A percentile compares a stretch with the other conserved stretches of the same genome.
phyloP scores from a whole-genome alignment of 1,284 basidiomycete genomes.

The Irpex rosettiformis region DNA sequence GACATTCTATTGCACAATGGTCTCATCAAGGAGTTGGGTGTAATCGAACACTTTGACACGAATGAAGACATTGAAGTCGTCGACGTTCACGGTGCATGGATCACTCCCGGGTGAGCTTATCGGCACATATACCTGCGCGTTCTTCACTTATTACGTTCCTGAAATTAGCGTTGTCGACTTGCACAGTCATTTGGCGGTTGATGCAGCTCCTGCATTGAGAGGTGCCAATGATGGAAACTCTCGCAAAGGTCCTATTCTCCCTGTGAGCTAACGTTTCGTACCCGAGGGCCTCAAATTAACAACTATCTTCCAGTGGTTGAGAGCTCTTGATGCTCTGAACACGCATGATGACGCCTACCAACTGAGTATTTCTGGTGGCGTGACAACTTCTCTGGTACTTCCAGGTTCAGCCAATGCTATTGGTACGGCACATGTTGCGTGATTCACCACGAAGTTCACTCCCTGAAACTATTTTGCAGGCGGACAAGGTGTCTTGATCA shows the following conservation, averaged over 20 bases:
- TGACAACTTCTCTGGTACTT: constrained; percentile 44
- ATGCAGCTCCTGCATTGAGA: constrained; percentile 19
- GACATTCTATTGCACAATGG: constrained; percentile 56
- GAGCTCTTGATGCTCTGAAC: constrained; percentile 44
- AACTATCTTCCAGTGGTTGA: constrained; percentile 32
- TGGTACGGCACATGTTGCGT: constrained; percentile 28
- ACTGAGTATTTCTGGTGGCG: constrained; percentile 42
- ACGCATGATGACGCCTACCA: constrained; percentile 35
- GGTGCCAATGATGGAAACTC: constrained; percentile 36
- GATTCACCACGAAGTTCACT: neutral
- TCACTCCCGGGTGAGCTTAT: constrained; percentile 22
- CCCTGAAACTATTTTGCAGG: constrained; percentile 13
- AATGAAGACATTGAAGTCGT: constrained; percentile 14
- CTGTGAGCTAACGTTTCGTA: constrained; percentile 24
- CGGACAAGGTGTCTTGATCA: constrained; percentile 42
- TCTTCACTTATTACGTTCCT: neutral
- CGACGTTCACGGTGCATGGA: constrained; percentile 24
- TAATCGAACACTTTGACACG: constrained; percentile 21
- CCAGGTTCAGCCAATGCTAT: constrained; percentile 48
- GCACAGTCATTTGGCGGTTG: constrained; percentile 26
- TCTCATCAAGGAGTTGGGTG: constrained; percentile 49
- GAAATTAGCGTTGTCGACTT: constrained; percentile 46
- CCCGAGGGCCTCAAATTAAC: neutral
- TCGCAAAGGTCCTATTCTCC: constrained; percentile 34
- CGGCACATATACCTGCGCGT: neutral